These are phyloP conservation scores for Simplicillium aogashimaense DNA, from an alignment of 2,329 filamentous ascomycete genomes.

Conservation along the genomic window DNA sequence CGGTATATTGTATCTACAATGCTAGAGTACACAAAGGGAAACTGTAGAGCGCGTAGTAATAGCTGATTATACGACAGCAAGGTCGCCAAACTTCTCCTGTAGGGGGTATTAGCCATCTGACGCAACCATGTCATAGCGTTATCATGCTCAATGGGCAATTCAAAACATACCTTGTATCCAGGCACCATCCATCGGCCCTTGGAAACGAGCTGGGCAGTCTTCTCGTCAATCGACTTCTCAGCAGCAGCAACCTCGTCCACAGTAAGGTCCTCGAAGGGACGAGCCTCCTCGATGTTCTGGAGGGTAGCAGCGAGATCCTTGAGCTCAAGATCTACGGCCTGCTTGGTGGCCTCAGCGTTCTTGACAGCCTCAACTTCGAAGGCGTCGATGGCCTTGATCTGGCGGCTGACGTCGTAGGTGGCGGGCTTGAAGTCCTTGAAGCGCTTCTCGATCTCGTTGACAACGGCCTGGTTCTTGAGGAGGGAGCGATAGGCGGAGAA, in stretches of 20 bases:
- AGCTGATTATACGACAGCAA: conserved; percentile 75
- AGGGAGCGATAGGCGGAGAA: conserved; percentile 84
- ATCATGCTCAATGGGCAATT: neutral
- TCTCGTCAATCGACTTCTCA: conserved; percentile 94
- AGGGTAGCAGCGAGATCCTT: conserved; percentile 89
- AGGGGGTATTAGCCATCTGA: conserved; percentile 32
- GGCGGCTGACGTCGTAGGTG: conserved; percentile 84
- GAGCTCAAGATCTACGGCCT: conserved; percentile 89
- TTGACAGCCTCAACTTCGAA: conserved; percentile 96
- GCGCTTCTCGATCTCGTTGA: conserved; percentile 96
- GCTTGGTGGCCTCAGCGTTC: conserved; percentile 95
- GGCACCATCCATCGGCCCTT: conserved; percentile 98
- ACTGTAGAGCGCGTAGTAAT: conserved; percentile 22
- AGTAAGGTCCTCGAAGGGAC: conserved; percentile 94
- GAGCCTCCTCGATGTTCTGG: conserved; percentile 92
- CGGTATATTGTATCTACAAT: conserved; percentile 53
- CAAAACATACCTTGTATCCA: conserved; percentile 81
- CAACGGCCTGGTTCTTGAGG: conserved; percentile 91
- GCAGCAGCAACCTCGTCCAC: conserved; percentile 96
- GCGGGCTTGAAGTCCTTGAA: conserved; percentile 85
- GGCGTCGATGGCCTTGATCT: conserved; percentile 96
- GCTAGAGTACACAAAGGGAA: conserved; percentile 57
- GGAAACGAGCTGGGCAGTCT: conserved; percentile 86
- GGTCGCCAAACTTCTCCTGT: conserved; percentile 98
- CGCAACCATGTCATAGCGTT: too few relatives aligned